Base-by-base conservation (phyloP, 192 early-diverging fungal genomes). In the Coemansia sp. region DNA sequence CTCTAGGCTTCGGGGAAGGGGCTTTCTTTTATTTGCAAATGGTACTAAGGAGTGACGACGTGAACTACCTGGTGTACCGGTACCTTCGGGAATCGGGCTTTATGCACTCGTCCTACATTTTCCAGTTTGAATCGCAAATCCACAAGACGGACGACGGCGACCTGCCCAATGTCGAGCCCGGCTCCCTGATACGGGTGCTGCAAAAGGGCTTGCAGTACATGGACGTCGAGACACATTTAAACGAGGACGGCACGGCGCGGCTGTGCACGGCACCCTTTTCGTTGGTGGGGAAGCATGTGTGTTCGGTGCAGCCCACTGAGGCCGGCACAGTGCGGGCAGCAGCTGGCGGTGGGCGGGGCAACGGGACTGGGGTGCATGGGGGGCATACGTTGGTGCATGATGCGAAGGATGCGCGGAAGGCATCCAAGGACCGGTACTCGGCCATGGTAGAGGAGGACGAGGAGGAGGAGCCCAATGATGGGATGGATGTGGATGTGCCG, bases 191-290 rank as follows among this genome's bases (percentile, higher is more conserved):
- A 26, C 81, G 70, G 60, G 75, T 91, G 13, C 71, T 98, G 46
- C 92, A 95, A 54, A 95, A 95, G 60, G 94, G 89, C 0, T 72
- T 98, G 26, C 86, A 86, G 56, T 94, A 93, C 57, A 79, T 83
- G 64, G 90, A 95, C 49, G 79, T 95, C 38, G 92, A 98, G 61
- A 75, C 81, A 1, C 94, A 97, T 56, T 62, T 88, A 32, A 86
- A 86, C 43, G 83, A 88, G 82, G 89, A 97, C 64, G 92, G 94
- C 13, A 80, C 84, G 4, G 71, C 63, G 8, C 41, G 59, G 1
- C 58, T 63, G 29, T 75, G 71, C 34, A 56, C 63, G 5, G 71
- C 71, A 30, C 71, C 71, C 7, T 75, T 75, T 29, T 56, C 60
- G 5, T 51, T 75, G 0, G 54, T 75, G 8, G 62, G 62, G 47